A percentile compares a stretch with the other conserved stretches of the same genome.
phyloP scores from a whole-genome alignment of 768 basidiomycete genomes.

The Tricholoma matsutake region DNA sequence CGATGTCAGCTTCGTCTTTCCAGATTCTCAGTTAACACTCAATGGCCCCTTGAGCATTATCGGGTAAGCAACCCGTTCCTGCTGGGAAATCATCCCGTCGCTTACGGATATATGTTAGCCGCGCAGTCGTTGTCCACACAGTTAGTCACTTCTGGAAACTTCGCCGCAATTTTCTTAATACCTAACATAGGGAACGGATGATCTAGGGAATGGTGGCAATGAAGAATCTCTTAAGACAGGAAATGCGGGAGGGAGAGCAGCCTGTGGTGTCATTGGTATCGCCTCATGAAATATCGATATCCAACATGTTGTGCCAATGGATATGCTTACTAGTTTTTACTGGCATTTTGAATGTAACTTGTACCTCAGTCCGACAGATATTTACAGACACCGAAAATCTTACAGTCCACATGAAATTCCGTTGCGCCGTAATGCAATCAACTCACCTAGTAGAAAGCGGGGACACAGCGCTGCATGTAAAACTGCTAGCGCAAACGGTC shows the following conservation, averaged over 20 bases:
- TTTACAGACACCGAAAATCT: too few species aligned
- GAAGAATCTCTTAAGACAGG: conserved; percentile 75
- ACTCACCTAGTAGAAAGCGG: too few species aligned
- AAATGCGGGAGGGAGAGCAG: conserved; percentile 72
- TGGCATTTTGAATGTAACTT: too few species aligned
- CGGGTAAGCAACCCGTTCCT: conserved; percentile 46
- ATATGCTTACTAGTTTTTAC: too few species aligned
- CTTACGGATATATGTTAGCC: conserved; percentile 33
- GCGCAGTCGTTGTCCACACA: conserved; percentile 73
- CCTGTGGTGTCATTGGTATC: conserved; percentile 79
- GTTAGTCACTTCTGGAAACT: conserved; percentile 30
- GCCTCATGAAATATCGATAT: conserved; percentile 5
- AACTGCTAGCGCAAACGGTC: too few species aligned
- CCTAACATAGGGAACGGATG: conserved; percentile 57
- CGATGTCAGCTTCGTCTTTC: conserved; percentile 52
- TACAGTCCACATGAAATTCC: too few species aligned
- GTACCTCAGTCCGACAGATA: too few species aligned
- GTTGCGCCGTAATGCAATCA: too few species aligned
- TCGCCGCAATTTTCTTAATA: neutral
- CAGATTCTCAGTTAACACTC: conserved; percentile 60
- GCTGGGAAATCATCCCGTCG: neutral
- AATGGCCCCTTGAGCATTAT: conserved; percentile 66
- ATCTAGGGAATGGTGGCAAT: conserved; percentile 68
- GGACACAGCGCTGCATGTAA: too few species aligned
- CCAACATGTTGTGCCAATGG: too few species aligned